Percentiles rank a stretch among this genome's conserved stretches.
Conservation (phyloP, 306 rosid genomes). For the Arachis hypogaea region DNA sequence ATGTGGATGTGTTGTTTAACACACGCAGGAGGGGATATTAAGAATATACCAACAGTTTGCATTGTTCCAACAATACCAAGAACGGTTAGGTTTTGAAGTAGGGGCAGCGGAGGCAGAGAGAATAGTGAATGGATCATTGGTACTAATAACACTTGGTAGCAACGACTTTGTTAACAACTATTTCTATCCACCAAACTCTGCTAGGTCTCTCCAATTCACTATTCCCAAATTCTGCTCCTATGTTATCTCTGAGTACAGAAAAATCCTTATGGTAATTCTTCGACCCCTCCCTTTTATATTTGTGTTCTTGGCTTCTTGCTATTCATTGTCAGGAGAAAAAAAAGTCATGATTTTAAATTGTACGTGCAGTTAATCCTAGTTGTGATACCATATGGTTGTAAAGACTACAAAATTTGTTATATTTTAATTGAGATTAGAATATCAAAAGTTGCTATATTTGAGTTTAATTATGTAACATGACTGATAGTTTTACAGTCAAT, state of each 20-base stretch:
- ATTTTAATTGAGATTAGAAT: too few species aligned
- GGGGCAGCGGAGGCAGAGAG: slow-evolving; percentile 44
- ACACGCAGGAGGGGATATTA: slow-evolving; percentile 47
- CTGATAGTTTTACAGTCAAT: too few species aligned
- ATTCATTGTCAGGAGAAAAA: too few species aligned
- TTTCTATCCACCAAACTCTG: slow-evolving; percentile 48
- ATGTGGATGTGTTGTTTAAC: neutral
- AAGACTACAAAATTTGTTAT: too few species aligned
- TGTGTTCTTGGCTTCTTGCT: neutral
- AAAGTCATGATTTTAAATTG: too few species aligned
- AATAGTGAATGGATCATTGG: slow-evolving; percentile 49
- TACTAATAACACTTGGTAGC: slow-evolving; percentile 66
- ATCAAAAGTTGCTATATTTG: too few species aligned
- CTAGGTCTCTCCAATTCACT: slow-evolving; percentile 60
- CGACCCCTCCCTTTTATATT: neutral
- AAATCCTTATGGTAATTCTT: slow-evolving; percentile 47
- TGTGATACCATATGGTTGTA: too few species aligned
- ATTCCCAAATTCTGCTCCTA: slow-evolving; percentile 51
- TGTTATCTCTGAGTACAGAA: slow-evolving; percentile 56
- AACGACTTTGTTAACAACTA: slow-evolving; percentile 76
- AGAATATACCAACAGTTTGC: slow-evolving; percentile 53
- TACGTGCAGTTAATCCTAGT: too few species aligned
- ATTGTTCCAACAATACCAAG: slow-evolving; percentile 51
- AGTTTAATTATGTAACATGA: too few species aligned
- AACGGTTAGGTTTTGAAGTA: slow-evolving; percentile 45